phyloP scores from a whole-genome alignment of 1,284 basidiomycete species.

The Sanghuangporus weigelae region DNA sequence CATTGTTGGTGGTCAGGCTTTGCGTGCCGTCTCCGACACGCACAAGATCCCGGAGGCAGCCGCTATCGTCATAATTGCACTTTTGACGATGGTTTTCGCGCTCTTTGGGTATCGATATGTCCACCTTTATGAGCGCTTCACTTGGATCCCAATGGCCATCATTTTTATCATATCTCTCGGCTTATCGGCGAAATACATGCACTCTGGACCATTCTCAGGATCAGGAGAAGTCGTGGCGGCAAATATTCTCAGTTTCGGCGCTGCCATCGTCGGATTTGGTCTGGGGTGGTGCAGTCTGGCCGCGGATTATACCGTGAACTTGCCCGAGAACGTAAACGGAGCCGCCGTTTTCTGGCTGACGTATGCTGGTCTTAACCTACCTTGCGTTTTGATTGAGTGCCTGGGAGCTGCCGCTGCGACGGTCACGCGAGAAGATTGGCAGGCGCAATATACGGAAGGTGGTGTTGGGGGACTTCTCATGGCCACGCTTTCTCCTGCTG shows the following conservation, averaged over 20 bases:
- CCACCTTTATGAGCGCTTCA: constrained; percentile 34
- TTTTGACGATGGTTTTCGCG: constrained; percentile 32
- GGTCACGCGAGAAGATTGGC: constrained; percentile 25
- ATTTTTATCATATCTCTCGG: constrained; percentile 31
- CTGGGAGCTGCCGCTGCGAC: constrained; percentile 30
- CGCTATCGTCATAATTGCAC: constrained; percentile 30
- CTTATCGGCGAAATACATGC: constrained; percentile 24
- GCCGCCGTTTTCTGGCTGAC: constrained; percentile 30
- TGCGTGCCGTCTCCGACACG: constrained; percentile 25
- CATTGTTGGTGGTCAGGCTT: constrained; percentile 31
- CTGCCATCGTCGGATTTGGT: constrained; percentile 27
- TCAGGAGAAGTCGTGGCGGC: constrained; percentile 24
- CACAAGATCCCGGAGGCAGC: constrained; percentile 28
- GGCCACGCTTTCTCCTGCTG: constrained; percentile 25
- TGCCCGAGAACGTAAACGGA: constrained; percentile 28
- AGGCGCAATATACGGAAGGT: constrained; percentile 20
- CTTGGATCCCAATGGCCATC: constrained; percentile 34
- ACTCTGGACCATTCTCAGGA: constrained; percentile 23
- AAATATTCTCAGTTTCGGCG: constrained; percentile 25
- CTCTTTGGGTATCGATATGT: constrained; percentile 39
- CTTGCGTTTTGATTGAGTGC: constrained; percentile 24
- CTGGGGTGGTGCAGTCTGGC: constrained; percentile 26
- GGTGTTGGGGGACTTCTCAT: constrained; percentile 28
- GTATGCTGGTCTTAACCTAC: constrained; percentile 30
- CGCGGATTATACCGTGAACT: constrained; percentile 30